A percentile compares a stretch with the other conserved stretches of the same genome.
Evolutionary conservation across 2,329 filamentous ascomycete genomes (phyloP).

Genomic region (Aspergillus terreus): DNA sequence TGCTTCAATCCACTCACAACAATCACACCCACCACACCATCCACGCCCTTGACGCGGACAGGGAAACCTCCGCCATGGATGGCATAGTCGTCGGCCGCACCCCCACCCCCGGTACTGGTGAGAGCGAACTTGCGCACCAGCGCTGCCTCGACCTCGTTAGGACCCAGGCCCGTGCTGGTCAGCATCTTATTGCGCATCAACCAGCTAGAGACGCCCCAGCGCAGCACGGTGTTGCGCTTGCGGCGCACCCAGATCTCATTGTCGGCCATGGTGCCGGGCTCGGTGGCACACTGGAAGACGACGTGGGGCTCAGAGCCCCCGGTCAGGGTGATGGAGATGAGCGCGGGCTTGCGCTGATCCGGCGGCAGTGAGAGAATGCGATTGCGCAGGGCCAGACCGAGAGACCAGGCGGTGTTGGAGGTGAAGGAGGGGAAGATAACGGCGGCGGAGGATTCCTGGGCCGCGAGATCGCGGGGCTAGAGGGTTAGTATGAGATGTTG

Average conservation of each 20-base stretch:
- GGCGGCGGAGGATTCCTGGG: conserved; percentile 26
- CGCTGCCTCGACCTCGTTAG: conserved; percentile 55
- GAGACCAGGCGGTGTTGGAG: conserved; percentile 33
- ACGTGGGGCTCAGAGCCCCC: conserved; percentile 46
- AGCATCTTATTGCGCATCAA: conserved; percentile 64
- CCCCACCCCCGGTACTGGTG: conserved; percentile 46
- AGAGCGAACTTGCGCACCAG: conserved; percentile 66
- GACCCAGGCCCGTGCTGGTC: conserved; percentile 9
- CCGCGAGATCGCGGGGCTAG: conserved; percentile 25
- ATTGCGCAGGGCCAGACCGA: conserved; percentile 36
- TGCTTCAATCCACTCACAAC: conserved; percentile 74
- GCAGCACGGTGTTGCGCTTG: conserved; percentile 68
- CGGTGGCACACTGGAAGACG: conserved; percentile 67
- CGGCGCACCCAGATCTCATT: conserved; percentile 67
- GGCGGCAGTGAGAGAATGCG: conserved; percentile 34
- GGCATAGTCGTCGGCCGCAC: conserved; percentile 58
- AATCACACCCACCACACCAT: conserved; percentile 71
- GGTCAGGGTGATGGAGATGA: conserved; percentile 39
- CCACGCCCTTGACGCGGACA: conserved; percentile 67
- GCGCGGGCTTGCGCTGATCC: conserved; percentile 32
- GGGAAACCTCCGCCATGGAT: conserved; percentile 77
- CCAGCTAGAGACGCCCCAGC: conserved; percentile 69
- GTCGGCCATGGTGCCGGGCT: conserved; percentile 65
- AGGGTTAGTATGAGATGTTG: not conserved
- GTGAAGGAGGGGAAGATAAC: conserved; percentile 37